phyloP scores from a whole-genome alignment of 1,284 basidiomycete species.

The Sporisorium graminicola region DNA sequence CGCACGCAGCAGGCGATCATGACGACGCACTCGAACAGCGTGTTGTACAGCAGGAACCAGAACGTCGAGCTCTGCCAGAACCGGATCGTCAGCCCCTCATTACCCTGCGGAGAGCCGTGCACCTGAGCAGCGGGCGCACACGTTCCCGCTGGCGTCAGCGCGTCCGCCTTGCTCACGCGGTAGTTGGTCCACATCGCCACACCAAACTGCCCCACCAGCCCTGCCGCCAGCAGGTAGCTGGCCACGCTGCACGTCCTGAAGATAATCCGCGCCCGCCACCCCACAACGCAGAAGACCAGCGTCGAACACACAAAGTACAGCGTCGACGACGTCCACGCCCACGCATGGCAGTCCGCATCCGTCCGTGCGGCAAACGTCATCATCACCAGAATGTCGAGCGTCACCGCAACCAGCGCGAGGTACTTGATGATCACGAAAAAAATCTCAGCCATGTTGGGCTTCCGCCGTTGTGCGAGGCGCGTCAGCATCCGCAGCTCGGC shows the following conservation, averaged over 20 bases:
- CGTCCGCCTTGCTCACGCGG: constrained; percentile 35
- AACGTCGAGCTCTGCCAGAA: constrained; percentile 43
- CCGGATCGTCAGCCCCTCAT: constrained; percentile 1
- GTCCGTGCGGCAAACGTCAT: constrained; percentile 29
- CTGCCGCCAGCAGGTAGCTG: constrained; percentile 14
- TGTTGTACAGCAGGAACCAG: constrained; percentile 52
- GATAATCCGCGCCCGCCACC: constrained; percentile 46
- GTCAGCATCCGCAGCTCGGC: constrained; percentile 36
- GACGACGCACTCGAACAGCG: constrained; percentile 32
- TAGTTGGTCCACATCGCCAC: constrained; percentile 41
- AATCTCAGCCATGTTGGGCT: constrained; percentile 52
- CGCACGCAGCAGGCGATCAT: constrained; percentile 23
- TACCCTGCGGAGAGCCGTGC: neutral
- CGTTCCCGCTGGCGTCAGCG: constrained; percentile 24
- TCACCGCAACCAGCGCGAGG: constrained; percentile 26
- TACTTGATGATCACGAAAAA: constrained; percentile 54
- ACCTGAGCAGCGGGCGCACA: constrained; percentile 24
- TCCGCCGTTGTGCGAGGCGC: constrained; percentile 22
- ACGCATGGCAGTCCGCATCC: constrained; percentile 23
- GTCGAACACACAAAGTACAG: constrained; percentile 42
- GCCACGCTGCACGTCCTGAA: constrained; percentile 19
- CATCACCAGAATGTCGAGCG: constrained; percentile 31
- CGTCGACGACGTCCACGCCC: constrained; percentile 41
- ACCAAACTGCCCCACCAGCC: constrained; percentile 26
- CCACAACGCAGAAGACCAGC: constrained; percentile 38